Evolutionary conservation across 2,329 filamentous ascomycete genomes (phyloP), one percentile per base, ranked within the genome.

Genomic region (Didymosphaeria variabile): DNA sequence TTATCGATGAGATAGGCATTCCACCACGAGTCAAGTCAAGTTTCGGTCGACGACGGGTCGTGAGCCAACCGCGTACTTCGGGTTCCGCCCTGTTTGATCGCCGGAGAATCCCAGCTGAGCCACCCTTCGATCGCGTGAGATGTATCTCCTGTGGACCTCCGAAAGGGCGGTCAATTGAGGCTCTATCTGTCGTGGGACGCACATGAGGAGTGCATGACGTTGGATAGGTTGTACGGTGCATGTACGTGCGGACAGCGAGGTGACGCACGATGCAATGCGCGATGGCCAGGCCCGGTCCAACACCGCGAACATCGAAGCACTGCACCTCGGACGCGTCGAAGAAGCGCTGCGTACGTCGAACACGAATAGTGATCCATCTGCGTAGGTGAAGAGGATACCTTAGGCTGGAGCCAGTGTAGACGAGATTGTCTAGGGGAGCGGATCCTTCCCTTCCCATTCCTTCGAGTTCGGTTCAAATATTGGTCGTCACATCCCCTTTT

Each of bases 121-220:
- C 32, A 31, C 45, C 49, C 13, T 61, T 34, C 38, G 57, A 62
- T 62, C 55, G 36, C 38, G 55, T 54, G 40, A 45, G 36, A 19
- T 15, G 32, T 50, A 60, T 66, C 57, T 64, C 61, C 59, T 58
- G 53, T 36, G 50, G 29, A 64, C 15, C 64, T 64, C 62, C 62
- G 62, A 50, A 64, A 55, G 29, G 47, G 63, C 63, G 63, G 63
- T 66, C 60, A 66, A 60, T 58, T 42, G 56, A 54, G 53, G 63
- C 50, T 59, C 40, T 31, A 13, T 10, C 42, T 45, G 17, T 57
- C 21, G 58, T 61, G 55, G 23, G 49, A 60, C 49, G 32, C 23
- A 21, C 15, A 23, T 31, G 21, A 46, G n/a, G 34, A 32, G 10
- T 47, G 36, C 29, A 36, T 36, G 29, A 26, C 36, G 38, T 49